These are phyloP conservation scores for Mycena leptocephala DNA, from an alignment of 768 basidiomycete species.

Conservation along the genomic window DNA sequence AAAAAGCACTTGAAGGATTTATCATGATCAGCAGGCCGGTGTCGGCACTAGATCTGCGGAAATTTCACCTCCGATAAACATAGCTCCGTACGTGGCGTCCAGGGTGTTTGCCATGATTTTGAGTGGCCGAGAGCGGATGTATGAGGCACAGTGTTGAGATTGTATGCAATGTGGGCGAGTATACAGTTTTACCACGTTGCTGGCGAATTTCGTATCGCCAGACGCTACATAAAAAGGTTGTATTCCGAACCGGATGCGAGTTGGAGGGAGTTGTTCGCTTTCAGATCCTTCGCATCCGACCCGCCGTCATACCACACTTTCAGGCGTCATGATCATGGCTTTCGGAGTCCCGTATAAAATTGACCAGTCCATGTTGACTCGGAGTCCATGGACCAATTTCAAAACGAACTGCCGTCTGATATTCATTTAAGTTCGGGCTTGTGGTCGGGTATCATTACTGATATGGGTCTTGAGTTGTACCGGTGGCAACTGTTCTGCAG, in stretches of 20 bases:
- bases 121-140: background rate
- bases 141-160: background rate
- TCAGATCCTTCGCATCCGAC: background rate
- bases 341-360: too few species aligned
- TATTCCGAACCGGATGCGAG: background rate
- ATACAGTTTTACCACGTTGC: background rate
- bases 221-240: background rate
- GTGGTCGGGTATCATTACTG: too few species aligned
- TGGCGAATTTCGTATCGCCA: background rate
- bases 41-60: too few species aligned
- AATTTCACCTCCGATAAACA: slow-evolving; percentile 39
- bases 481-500: too few species aligned
- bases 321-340: too few species aligned
- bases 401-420: too few species aligned
- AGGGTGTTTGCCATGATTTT: background rate
- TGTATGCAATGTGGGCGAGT: too few species aligned
- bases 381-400: too few species aligned
- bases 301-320: background rate
- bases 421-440: too few species aligned
- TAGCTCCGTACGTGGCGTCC: slow-evolving; percentile 37
- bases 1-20: slow-evolving; percentile 27
- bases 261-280: background rate
- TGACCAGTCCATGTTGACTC: too few species aligned
- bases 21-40: background rate
- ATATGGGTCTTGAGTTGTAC: too few species aligned